Evolutionary conservation across 352 stramenopile species (phyloP).

Genomic region (Pythium brassicae): DNA sequence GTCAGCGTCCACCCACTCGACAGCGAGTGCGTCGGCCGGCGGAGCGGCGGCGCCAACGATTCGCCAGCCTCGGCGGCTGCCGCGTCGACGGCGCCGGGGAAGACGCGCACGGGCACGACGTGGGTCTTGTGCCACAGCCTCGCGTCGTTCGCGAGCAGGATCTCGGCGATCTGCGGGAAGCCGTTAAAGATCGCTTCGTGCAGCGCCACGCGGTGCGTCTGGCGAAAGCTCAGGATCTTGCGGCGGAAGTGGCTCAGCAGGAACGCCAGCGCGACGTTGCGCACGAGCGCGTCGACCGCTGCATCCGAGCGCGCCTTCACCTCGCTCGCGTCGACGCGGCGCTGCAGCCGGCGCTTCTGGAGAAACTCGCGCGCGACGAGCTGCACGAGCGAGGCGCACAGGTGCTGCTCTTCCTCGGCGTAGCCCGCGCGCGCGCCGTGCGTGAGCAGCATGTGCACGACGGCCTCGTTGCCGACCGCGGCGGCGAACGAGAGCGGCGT

Average conservation of each 20-base stretch:
- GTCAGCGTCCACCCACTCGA: constrained; percentile 41
- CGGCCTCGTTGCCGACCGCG: constrained; percentile 66
- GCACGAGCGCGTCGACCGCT: constrained; percentile 43
- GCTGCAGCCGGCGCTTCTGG: constrained; percentile 20
- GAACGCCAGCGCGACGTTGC: constrained; percentile 57
- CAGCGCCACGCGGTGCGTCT: constrained; percentile 65
- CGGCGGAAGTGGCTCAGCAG: constrained; percentile 48
- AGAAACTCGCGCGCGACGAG: constrained; percentile 47
- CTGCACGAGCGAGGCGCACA: constrained; percentile 68
- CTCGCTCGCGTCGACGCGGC: constrained; percentile 2
- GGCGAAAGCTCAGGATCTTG: constrained; percentile 37
- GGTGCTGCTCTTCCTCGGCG: constrained; percentile 37
- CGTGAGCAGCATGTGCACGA: constrained; percentile 64
- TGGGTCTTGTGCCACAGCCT: constrained; percentile 57
- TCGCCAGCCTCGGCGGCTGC: no score
- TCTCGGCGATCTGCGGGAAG: constrained; percentile 40
- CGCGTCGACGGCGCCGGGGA: constrained; percentile 24
- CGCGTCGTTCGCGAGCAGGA: constrained; percentile 48
- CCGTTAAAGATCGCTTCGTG: constrained; percentile 74
- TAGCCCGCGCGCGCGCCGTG: constrained; percentile 46
- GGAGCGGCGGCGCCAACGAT: no score
- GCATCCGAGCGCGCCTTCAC: constrained; percentile 33
- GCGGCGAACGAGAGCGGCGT: constrained; percentile 66
- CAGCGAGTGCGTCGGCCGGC: constrained; percentile 6
- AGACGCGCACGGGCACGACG: constrained; percentile 44